Conservation (phyloP, 2,329 filamentous ascomycete species). For the Penicillium verrucosum region DNA sequence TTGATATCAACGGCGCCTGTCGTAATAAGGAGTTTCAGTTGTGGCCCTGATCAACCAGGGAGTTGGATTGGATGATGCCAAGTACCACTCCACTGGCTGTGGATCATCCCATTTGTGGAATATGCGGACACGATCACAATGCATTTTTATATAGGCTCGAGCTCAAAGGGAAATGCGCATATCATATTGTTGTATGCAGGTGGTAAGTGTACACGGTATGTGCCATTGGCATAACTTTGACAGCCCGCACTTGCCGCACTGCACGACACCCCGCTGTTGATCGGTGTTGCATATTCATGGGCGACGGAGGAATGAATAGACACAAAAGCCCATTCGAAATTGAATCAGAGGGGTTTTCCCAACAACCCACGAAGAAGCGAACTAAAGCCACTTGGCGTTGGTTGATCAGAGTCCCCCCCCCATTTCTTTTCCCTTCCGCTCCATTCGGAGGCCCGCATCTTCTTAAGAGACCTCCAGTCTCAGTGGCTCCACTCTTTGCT, state of each 20-base stretch:
- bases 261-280: constrained; percentile 6
- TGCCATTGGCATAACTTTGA: constrained; percentile 1
- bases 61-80: background rate
- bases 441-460: constrained; percentile 23
- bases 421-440: constrained; percentile 27
- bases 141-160: background rate
- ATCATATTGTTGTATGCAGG: background rate
- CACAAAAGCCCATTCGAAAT: background rate
- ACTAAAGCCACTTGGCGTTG: constrained; percentile 8
- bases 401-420: constrained; percentile 3
- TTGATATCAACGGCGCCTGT: constrained; percentile 1
- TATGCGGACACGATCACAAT: constrained; percentile 1
- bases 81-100: background rate
- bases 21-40: background rate
- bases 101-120: background rate
- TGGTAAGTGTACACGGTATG: background rate
- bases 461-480: constrained; percentile 3
- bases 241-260: constrained; percentile 20
- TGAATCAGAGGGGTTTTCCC: background rate
- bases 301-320: background rate
- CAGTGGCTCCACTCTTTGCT: constrained; percentile 11
- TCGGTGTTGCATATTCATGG: background rate
- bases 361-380: background rate
- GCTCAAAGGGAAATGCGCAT: background rate
- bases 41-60: background rate